Percentiles rank a stretch among this genome's conserved stretches.
Conservation (phyloP, 805 yeast genomes). For the Wickerhamomyces canadensis region DNA sequence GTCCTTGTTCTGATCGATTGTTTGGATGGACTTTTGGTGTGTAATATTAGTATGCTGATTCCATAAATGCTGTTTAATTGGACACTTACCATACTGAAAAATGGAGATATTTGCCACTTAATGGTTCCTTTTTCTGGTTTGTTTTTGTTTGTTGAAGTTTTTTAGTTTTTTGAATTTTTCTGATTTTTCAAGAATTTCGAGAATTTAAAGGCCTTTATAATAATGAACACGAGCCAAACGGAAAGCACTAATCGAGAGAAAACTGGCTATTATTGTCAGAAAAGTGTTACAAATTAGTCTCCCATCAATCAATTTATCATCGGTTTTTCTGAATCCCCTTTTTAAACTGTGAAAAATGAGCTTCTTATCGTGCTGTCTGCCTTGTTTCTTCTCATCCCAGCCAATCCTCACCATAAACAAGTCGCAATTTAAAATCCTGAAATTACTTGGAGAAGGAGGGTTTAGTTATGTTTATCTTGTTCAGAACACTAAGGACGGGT, state of each 20-base stretch:
- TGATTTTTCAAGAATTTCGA: neutral
- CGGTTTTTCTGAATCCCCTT: too few species aligned
- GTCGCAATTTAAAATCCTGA: conserved; percentile 53
- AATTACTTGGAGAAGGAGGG: conserved; percentile 87
- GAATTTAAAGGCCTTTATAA: too few species aligned
- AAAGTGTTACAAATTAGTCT: too few species aligned
- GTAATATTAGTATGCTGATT: neutral
- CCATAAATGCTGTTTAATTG: conserved; percentile 1
- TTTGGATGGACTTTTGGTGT: conserved; percentile 35
- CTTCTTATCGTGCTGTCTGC: conserved; percentile 10
- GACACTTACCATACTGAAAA: conserved; percentile 8
- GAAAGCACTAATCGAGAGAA: too few species aligned
- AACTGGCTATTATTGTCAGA: neutral
- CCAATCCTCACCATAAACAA: conserved; percentile 63
- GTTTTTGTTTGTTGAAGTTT: neutral
- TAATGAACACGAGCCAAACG: too few species aligned
- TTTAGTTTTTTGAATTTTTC: neutral
- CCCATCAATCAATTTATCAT: too few species aligned
- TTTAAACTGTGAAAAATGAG: too few species aligned
- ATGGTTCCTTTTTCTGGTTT: neutral
- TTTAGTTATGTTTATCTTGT: conserved; percentile 84
- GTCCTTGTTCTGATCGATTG: conserved; percentile 40
- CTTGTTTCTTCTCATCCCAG: conserved; percentile 27
- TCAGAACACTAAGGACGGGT: conserved; percentile 35
- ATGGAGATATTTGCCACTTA: neutral